Conservation (phyloP, 495 filamentous ascomycete genomes). For the Talaromyces wortmannii region DNA sequence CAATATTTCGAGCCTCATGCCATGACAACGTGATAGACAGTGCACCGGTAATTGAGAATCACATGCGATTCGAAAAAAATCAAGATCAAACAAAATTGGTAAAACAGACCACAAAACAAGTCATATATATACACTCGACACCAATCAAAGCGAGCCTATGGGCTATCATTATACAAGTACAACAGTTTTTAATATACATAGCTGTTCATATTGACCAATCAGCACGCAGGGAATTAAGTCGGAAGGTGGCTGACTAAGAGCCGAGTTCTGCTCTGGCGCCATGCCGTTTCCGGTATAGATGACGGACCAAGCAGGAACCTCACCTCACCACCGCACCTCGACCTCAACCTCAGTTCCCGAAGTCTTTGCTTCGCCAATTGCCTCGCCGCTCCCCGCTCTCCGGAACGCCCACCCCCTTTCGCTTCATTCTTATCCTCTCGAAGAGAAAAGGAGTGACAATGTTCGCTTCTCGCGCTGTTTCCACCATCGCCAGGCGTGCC, state of each 20-base stretch:
- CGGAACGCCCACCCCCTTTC: background rate
- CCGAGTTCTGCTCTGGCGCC: background rate
- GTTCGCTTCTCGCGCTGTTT: slow-evolving; percentile 77
- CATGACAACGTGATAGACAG: too few relatives aligned
- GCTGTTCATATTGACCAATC: background rate
- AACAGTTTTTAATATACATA: too few relatives aligned
- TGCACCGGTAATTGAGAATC: too few relatives aligned
- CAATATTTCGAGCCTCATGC: too few relatives aligned
- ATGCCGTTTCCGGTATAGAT: background rate
- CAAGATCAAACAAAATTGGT: too few relatives aligned
- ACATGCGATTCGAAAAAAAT: too few relatives aligned
- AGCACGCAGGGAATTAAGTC: background rate
- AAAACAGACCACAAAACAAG: too few relatives aligned
- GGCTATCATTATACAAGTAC: too few relatives aligned
- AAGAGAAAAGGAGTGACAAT: slow-evolving; percentile 40
- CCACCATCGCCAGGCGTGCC: slow-evolving; percentile 64
- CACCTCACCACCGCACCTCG: slow-evolving; percentile 1
- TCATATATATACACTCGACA: too few relatives aligned
- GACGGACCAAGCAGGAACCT: slow-evolving; percentile 4
- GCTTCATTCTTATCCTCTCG: background rate
- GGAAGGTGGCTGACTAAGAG: slow-evolving; percentile 3
- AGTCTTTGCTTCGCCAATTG: background rate
- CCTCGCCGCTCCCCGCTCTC: background rate
- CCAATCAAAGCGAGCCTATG: too few relatives aligned
- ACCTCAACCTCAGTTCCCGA: background rate